These are phyloP conservation scores for Sporothrix variecibatus DNA, from an alignment of 2,329 filamentous ascomycete species.

Conservation along the genomic window DNA sequence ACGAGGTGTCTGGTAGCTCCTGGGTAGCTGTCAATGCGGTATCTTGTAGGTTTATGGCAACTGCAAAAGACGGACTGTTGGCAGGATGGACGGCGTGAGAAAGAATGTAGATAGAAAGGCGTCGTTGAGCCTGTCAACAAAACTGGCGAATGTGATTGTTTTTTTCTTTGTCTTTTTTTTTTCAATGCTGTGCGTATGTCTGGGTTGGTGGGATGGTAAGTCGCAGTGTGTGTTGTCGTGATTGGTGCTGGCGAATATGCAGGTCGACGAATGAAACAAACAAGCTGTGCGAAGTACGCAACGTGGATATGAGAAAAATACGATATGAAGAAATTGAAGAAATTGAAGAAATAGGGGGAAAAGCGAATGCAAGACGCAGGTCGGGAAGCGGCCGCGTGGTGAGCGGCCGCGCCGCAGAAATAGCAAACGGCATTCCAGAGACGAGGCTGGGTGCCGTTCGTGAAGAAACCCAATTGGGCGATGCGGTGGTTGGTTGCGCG, in stretches of 20 bases:
- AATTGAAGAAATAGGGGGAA: not conserved
- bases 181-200: not conserved
- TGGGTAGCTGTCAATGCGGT: not conserved
- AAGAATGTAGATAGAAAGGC: not conserved
- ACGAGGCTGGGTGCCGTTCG: conserved; percentile 21
- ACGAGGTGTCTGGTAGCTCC: not conserved
- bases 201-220: not conserved
- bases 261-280: not conserved
- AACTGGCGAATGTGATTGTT: not conserved
- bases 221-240: not conserved
- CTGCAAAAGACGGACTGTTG: not conserved
- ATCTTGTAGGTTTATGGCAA: not conserved
- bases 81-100: not conserved
- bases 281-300: not conserved
- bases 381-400: conserved; percentile 15
- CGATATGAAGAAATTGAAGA: not conserved
- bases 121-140: not conserved
- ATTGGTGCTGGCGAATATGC: not conserved
- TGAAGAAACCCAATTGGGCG: not conserved
- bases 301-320: not conserved
- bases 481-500: conserved; percentile 19
- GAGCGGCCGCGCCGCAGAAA: conserved; percentile 25
- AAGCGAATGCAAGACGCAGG: not conserved
- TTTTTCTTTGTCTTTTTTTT: not conserved
- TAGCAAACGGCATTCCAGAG: conserved; percentile 21